phyloP scores from a whole-genome alignment of 139 green algal species.

The Penium margaritaceum region DNA sequence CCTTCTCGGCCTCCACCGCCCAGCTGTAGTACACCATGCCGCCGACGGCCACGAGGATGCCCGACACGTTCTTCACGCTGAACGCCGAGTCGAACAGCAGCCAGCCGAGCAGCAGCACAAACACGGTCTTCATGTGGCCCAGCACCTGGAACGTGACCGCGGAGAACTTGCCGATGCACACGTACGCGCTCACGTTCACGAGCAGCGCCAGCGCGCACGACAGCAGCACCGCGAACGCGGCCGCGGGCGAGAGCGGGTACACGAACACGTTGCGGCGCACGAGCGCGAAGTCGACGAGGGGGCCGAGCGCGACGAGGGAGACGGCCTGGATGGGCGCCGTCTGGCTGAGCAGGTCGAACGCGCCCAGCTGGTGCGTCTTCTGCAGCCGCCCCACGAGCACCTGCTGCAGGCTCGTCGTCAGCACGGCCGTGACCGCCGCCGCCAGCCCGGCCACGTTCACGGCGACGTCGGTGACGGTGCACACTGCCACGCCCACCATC shows the following conservation, averaged over 20 bases:
- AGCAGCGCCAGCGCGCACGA: constrained; percentile 65
- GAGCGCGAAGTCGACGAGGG: constrained; percentile 26
- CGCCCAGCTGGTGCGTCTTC: constrained; percentile 65
- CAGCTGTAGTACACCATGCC: constrained; percentile 29
- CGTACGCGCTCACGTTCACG: constrained; percentile 82
- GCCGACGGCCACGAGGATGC: constrained; percentile 6
- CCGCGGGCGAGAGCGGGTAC: background rate
- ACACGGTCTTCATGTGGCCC: constrained; percentile 41
- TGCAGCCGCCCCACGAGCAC: constrained; percentile 74
- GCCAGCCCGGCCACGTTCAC: constrained; percentile 53
- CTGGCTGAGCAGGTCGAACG: constrained; percentile 67
- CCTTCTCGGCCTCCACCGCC: constrained; percentile 13
- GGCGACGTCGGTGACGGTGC: constrained; percentile 32
- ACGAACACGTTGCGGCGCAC: background rate
- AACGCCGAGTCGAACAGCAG: constrained; percentile 13
- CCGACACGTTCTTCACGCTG: constrained; percentile 7
- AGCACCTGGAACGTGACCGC: constrained; percentile 82
- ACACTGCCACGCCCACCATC: constrained; percentile 32
- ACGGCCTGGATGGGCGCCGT: constrained; percentile 17
- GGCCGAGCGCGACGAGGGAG: background rate
- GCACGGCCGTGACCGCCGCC: constrained; percentile 67
- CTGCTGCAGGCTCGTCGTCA: constrained; percentile 79
- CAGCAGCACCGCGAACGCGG: constrained; percentile 46
- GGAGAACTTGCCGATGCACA: constrained; percentile 81
- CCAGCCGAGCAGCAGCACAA: constrained; percentile 30